Evolutionary conservation across 2,329 filamentous ascomycete species (phyloP).

Genomic region (Claviceps sp.): DNA sequence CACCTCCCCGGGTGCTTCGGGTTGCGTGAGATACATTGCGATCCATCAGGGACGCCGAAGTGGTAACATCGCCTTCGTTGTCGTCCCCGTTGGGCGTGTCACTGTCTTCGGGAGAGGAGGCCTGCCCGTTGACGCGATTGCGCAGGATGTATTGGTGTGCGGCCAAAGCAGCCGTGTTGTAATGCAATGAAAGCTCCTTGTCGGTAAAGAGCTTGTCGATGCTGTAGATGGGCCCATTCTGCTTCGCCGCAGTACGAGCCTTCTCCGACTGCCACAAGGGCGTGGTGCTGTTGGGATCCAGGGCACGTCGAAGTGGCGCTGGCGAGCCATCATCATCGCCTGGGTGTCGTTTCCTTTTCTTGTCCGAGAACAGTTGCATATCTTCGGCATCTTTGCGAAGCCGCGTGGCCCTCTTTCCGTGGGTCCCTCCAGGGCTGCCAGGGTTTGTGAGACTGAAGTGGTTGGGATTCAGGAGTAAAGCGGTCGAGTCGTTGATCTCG

Average conservation of each 20-base stretch:
- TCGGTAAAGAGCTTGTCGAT: slow-evolving; percentile 60
- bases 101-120: slow-evolving; percentile 38
- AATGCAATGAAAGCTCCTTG: slow-evolving; percentile 53
- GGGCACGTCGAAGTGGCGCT: slow-evolving; percentile 38
- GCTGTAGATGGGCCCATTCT: slow-evolving; percentile 48
- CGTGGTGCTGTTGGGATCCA: slow-evolving; percentile 45
- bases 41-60: slow-evolving; percentile 45
- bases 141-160: slow-evolving; percentile 49
- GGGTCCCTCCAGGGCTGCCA: slow-evolving; percentile 47
- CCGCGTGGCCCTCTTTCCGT: slow-evolving; percentile 49
- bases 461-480: slow-evolving; percentile 52
- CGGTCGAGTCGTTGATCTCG: slow-evolving; percentile 53
- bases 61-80: slow-evolving; percentile 31
- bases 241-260: slow-evolving; percentile 36
- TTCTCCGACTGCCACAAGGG: slow-evolving; percentile 51
- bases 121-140: slow-evolving; percentile 38
- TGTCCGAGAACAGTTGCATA: slow-evolving; percentile 39
- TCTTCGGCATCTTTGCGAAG: slow-evolving; percentile 49
- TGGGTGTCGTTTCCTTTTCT: slow-evolving; percentile 49
- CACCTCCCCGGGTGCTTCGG: slow-evolving; percentile 43
- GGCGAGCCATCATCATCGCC: slow-evolving; percentile 52
- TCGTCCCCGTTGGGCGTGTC: slow-evolving; percentile 40
- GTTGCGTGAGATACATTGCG: slow-evolving; percentile 51
- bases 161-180: slow-evolving; percentile 48
- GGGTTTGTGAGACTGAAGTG: slow-evolving; percentile 55